phyloP scores from a whole-genome alignment of 208 protist genomes.

The Crithidia brevicula region DNA sequence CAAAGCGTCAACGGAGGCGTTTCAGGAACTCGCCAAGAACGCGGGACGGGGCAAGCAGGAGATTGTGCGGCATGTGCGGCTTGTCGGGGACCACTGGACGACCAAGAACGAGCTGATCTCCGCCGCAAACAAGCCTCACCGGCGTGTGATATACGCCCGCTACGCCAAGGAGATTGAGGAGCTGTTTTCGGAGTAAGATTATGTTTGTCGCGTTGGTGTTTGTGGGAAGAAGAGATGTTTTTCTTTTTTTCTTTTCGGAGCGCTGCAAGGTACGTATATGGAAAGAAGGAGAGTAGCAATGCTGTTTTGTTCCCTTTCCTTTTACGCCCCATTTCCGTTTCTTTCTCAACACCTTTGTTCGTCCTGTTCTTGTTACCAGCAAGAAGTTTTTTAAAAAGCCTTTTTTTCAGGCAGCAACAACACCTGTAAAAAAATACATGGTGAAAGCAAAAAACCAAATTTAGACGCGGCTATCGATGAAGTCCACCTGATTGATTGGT shows the following conservation, averaged over 20 bases:
- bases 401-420: no score
- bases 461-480: no score
- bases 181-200: conserved; percentile 47
- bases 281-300: no score
- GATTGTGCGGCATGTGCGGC: conserved; percentile 49
- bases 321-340: no score
- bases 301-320: no score
- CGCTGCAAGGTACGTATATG: no score
- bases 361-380: no score
- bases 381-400: neutral
- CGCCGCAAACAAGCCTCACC: conserved; percentile 67
- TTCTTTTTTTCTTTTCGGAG: neutral
- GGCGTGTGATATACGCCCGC: conserved; percentile 43
- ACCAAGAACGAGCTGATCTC: conserved; percentile 77
- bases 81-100: conserved; percentile 74
- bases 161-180: conserved; percentile 67
- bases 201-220: neutral
- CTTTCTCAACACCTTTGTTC: no score
- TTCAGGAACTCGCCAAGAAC: conserved; percentile 45
- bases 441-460: no score
- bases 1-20: conserved; percentile 30
- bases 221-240: neutral
- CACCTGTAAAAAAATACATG: no score
- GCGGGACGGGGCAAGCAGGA: conserved; percentile 74
- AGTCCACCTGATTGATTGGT: no score